A percentile compares a stretch with the other conserved stretches of the same genome.
Conservation (phyloP, 345 rosid species). For the Citrus unshiu region DNA sequence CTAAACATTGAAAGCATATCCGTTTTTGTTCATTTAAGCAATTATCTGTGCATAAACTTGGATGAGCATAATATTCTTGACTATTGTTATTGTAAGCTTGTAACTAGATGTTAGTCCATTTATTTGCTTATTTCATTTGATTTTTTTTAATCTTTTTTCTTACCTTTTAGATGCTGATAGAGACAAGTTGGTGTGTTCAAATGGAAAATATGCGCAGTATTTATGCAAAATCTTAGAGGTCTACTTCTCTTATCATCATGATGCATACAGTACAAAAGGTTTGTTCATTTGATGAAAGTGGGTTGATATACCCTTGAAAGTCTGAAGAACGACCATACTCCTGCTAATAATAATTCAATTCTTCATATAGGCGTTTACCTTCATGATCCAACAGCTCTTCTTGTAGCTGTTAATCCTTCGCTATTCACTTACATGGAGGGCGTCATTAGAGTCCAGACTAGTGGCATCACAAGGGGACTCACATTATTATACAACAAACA, state of each 20-base stretch:
- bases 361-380: slow-evolving; percentile 73
- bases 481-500: slow-evolving; percentile 62
- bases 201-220: slow-evolving; percentile 68
- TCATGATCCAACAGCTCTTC: slow-evolving; percentile 79
- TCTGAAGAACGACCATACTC: background rate
- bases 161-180: slow-evolving; percentile 57
- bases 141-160: slow-evolving; percentile 3
- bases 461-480: slow-evolving; percentile 73
- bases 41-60: background rate
- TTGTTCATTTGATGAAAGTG: slow-evolving; percentile 7
- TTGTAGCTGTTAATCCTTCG: slow-evolving; percentile 79
- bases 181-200: slow-evolving; percentile 56
- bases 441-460: slow-evolving; percentile 84
- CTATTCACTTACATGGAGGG: slow-evolving; percentile 78
- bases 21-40: background rate
- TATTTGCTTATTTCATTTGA: slow-evolving; percentile 9
- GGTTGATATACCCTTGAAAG: background rate
- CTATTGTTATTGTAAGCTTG: background rate
- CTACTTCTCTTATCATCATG: slow-evolving; percentile 71
- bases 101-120: background rate
- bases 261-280: slow-evolving; percentile 59
- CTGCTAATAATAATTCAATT: slow-evolving; percentile 1
- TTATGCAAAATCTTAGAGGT: slow-evolving; percentile 64
- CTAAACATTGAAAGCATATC: background rate
- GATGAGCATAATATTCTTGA: too few species aligned